These are phyloP conservation scores for Nakazawaea ernobii DNA, from an alignment of 805 yeast species.

Conservation along the genomic window DNA sequence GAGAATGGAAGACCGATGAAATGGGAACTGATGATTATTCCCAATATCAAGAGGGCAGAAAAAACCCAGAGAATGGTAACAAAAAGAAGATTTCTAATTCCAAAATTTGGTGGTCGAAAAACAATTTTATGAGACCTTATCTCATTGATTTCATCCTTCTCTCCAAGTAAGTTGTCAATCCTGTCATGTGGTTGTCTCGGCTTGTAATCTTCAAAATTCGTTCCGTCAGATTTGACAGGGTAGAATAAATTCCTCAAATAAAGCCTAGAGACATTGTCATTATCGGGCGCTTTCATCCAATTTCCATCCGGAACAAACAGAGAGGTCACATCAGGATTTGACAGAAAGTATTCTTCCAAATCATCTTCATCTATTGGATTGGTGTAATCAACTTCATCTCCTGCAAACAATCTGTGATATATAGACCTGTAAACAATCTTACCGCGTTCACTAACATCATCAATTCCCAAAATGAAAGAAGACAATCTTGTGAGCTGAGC, in stretches of 20 bases:
- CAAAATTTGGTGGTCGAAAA: constrained; percentile 80
- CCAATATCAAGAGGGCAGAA: constrained; percentile 20
- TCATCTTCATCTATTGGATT: constrained; percentile 47
- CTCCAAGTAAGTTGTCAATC: constrained; percentile 25
- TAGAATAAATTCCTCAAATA: constrained; percentile 66
- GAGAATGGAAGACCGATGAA: constrained; percentile 4
- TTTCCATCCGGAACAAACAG: constrained; percentile 77
- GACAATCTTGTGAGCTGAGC: constrained; percentile 63
- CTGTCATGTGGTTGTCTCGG: constrained; percentile 36
- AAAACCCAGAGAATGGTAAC: constrained; percentile 39
- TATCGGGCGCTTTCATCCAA: constrained; percentile 80
- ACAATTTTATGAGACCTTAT: constrained; percentile 58
- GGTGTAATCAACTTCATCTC: constrained; percentile 46
- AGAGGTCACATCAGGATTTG: constrained; percentile 36
- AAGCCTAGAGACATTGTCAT: constrained; percentile 66
- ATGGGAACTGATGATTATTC: neutral
- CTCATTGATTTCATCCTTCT: constrained; percentile 25
- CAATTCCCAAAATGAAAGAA: constrained; percentile 68
- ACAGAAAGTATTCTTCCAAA: constrained; percentile 37
- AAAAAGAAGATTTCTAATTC: constrained; percentile 47
- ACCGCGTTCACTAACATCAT: constrained; percentile 67
- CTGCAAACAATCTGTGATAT: constrained; percentile 35
- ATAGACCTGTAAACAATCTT: constrained; percentile 48
- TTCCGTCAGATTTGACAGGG: constrained; percentile 76
- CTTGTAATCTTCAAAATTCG: constrained; percentile 38